Conservation (phyloP, 352 stramenopile species). For the Achlya hypogyna region DNA sequence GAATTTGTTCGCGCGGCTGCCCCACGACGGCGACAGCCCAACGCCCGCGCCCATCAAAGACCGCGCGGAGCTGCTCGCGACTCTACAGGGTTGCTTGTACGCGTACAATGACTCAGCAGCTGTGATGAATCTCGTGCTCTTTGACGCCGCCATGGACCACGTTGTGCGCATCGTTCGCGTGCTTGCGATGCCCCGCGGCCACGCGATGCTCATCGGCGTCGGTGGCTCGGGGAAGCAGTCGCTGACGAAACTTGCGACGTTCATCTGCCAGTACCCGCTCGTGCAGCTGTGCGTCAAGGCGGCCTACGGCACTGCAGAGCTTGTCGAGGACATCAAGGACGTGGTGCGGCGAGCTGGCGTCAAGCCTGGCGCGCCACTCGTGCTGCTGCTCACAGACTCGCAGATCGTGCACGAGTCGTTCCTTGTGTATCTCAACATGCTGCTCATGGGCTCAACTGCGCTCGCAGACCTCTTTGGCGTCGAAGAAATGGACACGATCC, state of each 20-base stretch:
- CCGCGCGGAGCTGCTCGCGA: slow-evolving; percentile 38
- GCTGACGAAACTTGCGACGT: slow-evolving; percentile 80
- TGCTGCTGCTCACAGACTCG: slow-evolving; percentile 84
- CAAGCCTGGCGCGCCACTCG: slow-evolving; percentile 73
- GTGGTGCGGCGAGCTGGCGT: slow-evolving; percentile 82
- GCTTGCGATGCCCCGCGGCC: slow-evolving; percentile 54
- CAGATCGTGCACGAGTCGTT: slow-evolving; percentile 82
- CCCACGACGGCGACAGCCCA: slow-evolving; percentile 16
- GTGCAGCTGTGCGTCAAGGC: slow-evolving; percentile 51
- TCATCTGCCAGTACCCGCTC: slow-evolving; percentile 74
- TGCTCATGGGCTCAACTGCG: slow-evolving; percentile 49
- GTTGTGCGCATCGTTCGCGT: slow-evolving; percentile 83
- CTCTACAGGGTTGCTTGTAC: slow-evolving; percentile 52
- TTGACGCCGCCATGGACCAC: slow-evolving; percentile 87
- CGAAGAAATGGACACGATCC: slow-evolving; percentile 87
- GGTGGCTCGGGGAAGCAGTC: slow-evolving; percentile 86
- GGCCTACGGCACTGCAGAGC: slow-evolving; percentile 59
- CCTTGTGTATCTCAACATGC: slow-evolving; percentile 79
- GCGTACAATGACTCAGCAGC: slow-evolving; percentile 90
- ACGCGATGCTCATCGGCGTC: slow-evolving; percentile 81
- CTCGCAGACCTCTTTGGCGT: slow-evolving; percentile 76
- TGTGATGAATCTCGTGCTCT: slow-evolving; percentile 89
- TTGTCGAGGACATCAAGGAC: slow-evolving; percentile 85
- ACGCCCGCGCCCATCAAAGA: slow-evolving; percentile 34
- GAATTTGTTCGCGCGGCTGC: slow-evolving; percentile 65